Evolutionary conservation across 768 basidiomycete genomes (phyloP).

Genomic region (Termitomyces sp.): DNA sequence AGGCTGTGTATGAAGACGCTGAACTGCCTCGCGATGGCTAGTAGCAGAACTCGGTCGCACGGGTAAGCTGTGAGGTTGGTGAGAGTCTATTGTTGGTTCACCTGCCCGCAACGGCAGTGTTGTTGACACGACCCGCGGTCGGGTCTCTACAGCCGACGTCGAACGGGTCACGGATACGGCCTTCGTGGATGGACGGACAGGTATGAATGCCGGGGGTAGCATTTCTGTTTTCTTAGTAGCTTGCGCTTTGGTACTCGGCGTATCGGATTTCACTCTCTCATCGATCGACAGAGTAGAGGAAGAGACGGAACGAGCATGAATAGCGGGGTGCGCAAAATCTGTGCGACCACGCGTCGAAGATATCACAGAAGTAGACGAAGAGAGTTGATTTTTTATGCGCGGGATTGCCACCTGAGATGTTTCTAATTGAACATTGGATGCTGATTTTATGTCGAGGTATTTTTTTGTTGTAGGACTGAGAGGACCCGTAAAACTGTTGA

Average conservation of each 20-base stretch:
- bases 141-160: slow-evolving; percentile 9
- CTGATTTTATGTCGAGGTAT: slow-evolving; percentile 53
- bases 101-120: slow-evolving; percentile 3
- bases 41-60: slow-evolving; percentile 11
- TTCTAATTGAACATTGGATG: slow-evolving; percentile 11
- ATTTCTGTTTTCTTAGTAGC: slow-evolving; percentile 14
- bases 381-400: slow-evolving; percentile 11
- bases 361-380: slow-evolving; percentile 19
- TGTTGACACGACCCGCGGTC: slow-evolving; percentile 11
- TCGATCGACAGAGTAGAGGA: slow-evolving; percentile 18
- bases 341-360: slow-evolving; percentile 16
- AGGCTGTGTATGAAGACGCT: slow-evolving; percentile 1
- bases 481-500: slow-evolving; percentile 60
- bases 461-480: slow-evolving; percentile 74
- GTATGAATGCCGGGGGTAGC: slow-evolving; percentile 23
- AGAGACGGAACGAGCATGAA: slow-evolving; percentile 22
- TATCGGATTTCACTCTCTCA: slow-evolving; percentile 3
- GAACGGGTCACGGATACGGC: slow-evolving; percentile 8
- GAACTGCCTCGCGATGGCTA: slow-evolving; percentile 4
- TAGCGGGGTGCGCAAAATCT: slow-evolving; percentile 1
- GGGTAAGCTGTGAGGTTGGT: not conserved
- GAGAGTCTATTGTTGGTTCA: not conserved
- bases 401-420: slow-evolving; percentile 12
- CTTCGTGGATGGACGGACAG: slow-evolving; percentile 19
- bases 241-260: not conserved